Evolutionary conservation across 2,329 filamentous ascomycete species (phyloP).

Genomic region (Curvularia sp.): DNA sequence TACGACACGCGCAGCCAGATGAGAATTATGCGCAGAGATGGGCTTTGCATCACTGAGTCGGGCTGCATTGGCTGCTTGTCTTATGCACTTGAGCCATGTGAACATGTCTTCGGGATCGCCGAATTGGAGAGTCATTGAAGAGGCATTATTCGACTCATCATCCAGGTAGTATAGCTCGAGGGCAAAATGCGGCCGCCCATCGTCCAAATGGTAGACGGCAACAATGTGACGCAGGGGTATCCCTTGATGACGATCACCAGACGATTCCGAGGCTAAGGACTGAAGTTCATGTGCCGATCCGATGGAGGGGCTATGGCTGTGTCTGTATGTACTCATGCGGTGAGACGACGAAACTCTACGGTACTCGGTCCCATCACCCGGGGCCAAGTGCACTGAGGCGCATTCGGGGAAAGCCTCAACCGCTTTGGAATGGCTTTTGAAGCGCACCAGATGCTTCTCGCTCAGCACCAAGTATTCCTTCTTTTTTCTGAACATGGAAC

Average conservation of each 20-base stretch:
- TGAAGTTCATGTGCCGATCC: slow-evolving; percentile 69
- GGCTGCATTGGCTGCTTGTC: slow-evolving; percentile 64
- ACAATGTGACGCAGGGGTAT: slow-evolving; percentile 71
- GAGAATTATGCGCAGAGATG: slow-evolving; percentile 66
- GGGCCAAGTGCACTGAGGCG: slow-evolving; percentile 5
- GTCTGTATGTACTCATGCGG: slow-evolving; percentile 57
- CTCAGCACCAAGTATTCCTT: slow-evolving; percentile 76
- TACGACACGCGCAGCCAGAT: slow-evolving; percentile 67
- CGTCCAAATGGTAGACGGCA: slow-evolving; percentile 71
- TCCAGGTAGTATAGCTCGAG: slow-evolving; percentile 74
- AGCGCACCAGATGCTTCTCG: slow-evolving; percentile 71
- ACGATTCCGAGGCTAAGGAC: slow-evolving; percentile 57
- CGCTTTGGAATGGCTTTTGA: slow-evolving; percentile 72
- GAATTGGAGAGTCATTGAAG: slow-evolving; percentile 70
- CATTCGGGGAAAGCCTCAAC: slow-evolving; percentile 65
- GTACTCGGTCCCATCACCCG: slow-evolving; percentile 22
- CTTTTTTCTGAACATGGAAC: slow-evolving; percentile 74
- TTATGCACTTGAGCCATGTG: slow-evolving; percentile 69
- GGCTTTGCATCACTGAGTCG: slow-evolving; percentile 60
- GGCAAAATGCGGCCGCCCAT: slow-evolving; percentile 70
- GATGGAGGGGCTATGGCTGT: slow-evolving; percentile 65
- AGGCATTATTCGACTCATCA: slow-evolving; percentile 67
- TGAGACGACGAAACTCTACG: slow-evolving; percentile 43
- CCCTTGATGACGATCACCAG: slow-evolving; percentile 63
- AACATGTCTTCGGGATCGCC: slow-evolving; percentile 70